A percentile compares a stretch with the other conserved stretches of the same genome.
Conservation (phyloP, 2,329 filamentous ascomycete species). For the Cladosporium sp. region DNA sequence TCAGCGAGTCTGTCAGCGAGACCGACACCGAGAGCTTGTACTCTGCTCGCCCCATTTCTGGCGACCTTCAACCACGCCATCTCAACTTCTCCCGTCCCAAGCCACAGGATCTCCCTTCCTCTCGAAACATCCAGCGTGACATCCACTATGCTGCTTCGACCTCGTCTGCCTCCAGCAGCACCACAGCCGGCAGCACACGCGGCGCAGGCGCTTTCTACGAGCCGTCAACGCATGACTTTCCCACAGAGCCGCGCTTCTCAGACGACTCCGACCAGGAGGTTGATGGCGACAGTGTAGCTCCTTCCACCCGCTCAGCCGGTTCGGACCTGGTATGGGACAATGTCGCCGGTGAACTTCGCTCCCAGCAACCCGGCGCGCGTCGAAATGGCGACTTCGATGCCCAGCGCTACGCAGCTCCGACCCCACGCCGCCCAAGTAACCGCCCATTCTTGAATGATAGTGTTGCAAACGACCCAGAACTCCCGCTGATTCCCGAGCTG, state of each 20-base stretch:
- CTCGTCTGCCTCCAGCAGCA: conserved; percentile 14
- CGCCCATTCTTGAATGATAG: background rate
- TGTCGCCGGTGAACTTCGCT: conserved; percentile 22
- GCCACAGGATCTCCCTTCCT: conserved; percentile 13
- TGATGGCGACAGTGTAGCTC: conserved; percentile 2
- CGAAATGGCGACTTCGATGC: conserved; percentile 17
- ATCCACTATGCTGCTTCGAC: conserved; percentile 6
- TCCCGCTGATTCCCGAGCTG: conserved; percentile 8
- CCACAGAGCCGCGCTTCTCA: conserved; percentile 16
- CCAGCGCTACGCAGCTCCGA: conserved; percentile 15
- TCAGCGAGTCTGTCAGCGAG: conserved; percentile 11
- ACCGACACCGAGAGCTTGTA: conserved; percentile 15
- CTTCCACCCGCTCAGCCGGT: background rate
- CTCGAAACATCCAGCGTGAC: conserved; percentile 9
- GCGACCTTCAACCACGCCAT: conserved; percentile 23
- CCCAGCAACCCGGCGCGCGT: background rate
- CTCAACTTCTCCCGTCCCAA: conserved; percentile 33
- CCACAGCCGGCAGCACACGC: conserved; percentile 8
- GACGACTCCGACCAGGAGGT: background rate
- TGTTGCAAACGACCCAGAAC: background rate
- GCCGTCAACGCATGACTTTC: background rate
- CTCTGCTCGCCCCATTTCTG: conserved; percentile 13
- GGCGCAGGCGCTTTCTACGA: conserved; percentile 3
- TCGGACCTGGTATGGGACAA: conserved; percentile 27
- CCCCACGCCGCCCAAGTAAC: background rate